A percentile compares a stretch with the other conserved stretches of the same genome.
Conservation (phyloP, 306 rosid species). For the Trichosanthes cucumerina region DNA sequence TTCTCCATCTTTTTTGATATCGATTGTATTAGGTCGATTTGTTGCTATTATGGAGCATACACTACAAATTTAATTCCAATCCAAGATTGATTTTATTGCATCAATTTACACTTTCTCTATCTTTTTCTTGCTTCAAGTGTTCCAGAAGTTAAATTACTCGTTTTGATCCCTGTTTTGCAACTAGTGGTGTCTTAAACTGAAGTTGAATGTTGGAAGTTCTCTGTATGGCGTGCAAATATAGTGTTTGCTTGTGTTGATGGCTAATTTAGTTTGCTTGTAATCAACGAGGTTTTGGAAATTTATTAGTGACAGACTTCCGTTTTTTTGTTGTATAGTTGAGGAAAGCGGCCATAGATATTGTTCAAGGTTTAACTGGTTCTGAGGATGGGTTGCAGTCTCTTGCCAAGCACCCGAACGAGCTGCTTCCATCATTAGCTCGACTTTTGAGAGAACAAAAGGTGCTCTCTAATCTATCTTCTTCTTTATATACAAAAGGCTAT, state of each 20-base stretch:
- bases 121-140: background rate
- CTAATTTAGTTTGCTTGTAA: background rate
- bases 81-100: background rate
- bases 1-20: background rate
- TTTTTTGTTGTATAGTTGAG: slow-evolving; percentile 29
- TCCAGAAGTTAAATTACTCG: background rate
- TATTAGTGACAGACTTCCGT: background rate
- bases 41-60: background rate
- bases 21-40: background rate
- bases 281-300: background rate
- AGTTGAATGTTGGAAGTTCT: background rate
- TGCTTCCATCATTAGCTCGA: slow-evolving; percentile 48
- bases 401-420: slow-evolving; percentile 27
- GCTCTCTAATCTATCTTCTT: background rate
- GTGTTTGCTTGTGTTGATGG: background rate
- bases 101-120: background rate
- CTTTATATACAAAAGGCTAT: background rate
- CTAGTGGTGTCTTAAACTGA: background rate
- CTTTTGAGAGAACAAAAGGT: slow-evolving; percentile 59
- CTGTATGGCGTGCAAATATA: background rate
- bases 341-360: slow-evolving; percentile 82
- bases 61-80: background rate
- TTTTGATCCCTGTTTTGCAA: background rate
- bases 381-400: slow-evolving; percentile 76
- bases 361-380: slow-evolving; percentile 82